phyloP scores from a whole-genome alignment of 352 stramenopile genomes.

The Blastocystis sp. region DNA sequence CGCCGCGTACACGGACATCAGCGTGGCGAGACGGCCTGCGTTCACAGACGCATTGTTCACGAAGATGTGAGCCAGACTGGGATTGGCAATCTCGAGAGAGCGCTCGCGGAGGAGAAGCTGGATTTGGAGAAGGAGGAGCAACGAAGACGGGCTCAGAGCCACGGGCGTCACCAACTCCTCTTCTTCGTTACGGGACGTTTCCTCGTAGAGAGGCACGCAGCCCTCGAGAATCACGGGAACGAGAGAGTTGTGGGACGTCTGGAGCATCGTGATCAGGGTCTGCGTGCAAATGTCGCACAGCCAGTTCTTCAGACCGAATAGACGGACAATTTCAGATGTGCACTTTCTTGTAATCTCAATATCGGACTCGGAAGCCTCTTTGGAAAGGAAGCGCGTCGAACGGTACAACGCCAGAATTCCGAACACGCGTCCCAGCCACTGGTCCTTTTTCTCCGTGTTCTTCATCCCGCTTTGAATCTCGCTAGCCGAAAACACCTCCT shows the following conservation, averaged over 20 bases:
- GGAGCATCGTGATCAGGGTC: slow-evolving; percentile 29
- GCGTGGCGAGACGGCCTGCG: neutral
- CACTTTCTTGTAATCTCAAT: slow-evolving; percentile 9
- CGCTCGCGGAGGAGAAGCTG: slow-evolving; percentile 18
- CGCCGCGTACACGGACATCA: slow-evolving; percentile 20
- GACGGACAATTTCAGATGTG: neutral
- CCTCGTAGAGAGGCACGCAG: neutral
- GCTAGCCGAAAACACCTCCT: neutral
- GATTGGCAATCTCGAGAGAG: neutral
- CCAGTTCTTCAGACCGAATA: slow-evolving; percentile 16
- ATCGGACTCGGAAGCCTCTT: neutral
- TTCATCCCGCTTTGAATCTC: slow-evolving; percentile 51
- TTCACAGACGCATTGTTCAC: neutral
- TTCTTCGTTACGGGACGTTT: neutral
- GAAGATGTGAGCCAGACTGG: neutral
- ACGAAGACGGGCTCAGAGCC: slow-evolving; percentile 4
- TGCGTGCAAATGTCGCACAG: slow-evolving; percentile 21
- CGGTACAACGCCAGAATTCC: slow-evolving; percentile 49
- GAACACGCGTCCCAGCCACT: slow-evolving; percentile 42
- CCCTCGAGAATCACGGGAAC: slow-evolving; percentile 9
- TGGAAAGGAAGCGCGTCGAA: slow-evolving; percentile 18
- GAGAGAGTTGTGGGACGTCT: neutral
- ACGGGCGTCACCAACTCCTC: slow-evolving; percentile 37
- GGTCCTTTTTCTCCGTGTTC: slow-evolving; percentile 33
- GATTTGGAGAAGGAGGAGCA: slow-evolving; percentile 1